A percentile compares a stretch with the other conserved stretches of the same genome.
Evolutionary conservation across 192 early-diverging fungal species (phyloP).

Genomic region (Coemansia sp.): DNA sequence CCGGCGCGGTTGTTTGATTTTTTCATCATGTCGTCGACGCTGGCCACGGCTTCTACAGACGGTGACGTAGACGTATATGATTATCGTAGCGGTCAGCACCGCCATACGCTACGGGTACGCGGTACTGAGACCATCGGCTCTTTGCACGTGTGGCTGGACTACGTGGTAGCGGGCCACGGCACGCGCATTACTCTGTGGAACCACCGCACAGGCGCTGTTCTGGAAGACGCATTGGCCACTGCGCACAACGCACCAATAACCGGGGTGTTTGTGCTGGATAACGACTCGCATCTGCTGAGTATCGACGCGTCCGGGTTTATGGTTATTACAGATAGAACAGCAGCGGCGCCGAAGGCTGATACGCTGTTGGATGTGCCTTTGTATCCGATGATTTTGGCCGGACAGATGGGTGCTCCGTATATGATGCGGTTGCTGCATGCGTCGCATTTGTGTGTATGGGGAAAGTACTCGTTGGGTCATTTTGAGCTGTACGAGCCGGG

Average conservation of each 20-base stretch:
- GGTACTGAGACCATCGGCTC: constrained; percentile 18
- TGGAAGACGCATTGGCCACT: constrained; percentile 32
- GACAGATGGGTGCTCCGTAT: constrained; percentile 48
- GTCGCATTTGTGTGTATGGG: constrained; percentile 55
- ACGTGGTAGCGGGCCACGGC: constrained; percentile 40
- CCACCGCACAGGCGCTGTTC: constrained; percentile 40
- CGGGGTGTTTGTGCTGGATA: constrained; percentile 49
- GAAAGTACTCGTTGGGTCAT: constrained; percentile 46
- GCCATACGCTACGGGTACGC: constrained; percentile 16
- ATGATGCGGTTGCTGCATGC: constrained; percentile 53
- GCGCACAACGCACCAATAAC: constrained; percentile 36
- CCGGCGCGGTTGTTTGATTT: constrained; percentile 43
- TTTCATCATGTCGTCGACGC: constrained; percentile 21
- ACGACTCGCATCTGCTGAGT: constrained; percentile 45
- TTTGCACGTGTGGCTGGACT: constrained; percentile 50
- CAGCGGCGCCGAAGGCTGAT: constrained; percentile 7
- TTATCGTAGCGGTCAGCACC: constrained; percentile 19
- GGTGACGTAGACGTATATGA: constrained; percentile 45
- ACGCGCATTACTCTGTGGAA: constrained; percentile 42
- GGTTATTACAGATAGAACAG: constrained; percentile 33
- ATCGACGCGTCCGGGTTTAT: constrained; percentile 41
- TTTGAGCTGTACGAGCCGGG: constrained; percentile 54
- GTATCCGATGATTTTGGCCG: constrained; percentile 45
- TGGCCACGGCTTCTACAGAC: constrained; percentile 19
- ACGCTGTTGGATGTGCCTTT: constrained; percentile 48